These are phyloP conservation scores for Saturnispora sanitii DNA, from an alignment of 805 yeast genomes.

Conservation along the genomic window DNA sequence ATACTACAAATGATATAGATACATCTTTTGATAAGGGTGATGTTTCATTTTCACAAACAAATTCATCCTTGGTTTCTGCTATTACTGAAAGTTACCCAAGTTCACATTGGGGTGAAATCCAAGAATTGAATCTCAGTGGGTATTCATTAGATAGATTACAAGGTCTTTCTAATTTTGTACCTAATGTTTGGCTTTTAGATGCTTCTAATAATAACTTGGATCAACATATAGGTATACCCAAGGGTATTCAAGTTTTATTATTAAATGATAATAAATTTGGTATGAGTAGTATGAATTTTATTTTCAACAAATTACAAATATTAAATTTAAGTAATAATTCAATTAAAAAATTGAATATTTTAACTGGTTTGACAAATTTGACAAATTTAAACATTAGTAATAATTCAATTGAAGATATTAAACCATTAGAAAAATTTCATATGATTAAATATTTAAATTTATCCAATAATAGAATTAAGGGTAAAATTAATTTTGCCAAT, in stretches of 20 bases:
- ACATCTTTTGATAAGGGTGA: constrained; percentile 1
- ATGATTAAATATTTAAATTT: constrained; percentile 34
- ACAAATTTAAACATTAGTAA: constrained; percentile 30
- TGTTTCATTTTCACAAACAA: constrained; percentile 38
- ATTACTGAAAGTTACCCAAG: constrained; percentile 35
- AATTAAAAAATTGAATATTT: constrained; percentile 28
- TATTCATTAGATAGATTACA: constrained; percentile 32
- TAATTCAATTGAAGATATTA: constrained; percentile 29
- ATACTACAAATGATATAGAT: neutral
- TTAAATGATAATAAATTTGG: constrained; percentile 32
- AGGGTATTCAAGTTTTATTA: constrained; percentile 28
- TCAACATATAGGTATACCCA: constrained; percentile 39
- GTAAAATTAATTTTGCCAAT: constrained; percentile 29
- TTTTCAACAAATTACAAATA: constrained; percentile 33
- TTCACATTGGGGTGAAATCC: constrained; percentile 35
- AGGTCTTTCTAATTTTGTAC: constrained; percentile 36
- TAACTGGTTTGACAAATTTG: constrained; percentile 33
- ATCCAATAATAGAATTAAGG: constrained; percentile 32
- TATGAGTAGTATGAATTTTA: constrained; percentile 30
- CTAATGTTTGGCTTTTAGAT: constrained; percentile 31
- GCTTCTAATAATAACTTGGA: constrained; percentile 34
- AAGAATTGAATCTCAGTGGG: constrained; percentile 29
- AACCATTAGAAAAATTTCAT: constrained; percentile 30
- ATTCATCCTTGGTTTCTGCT: constrained; percentile 33
- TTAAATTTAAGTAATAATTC: constrained; percentile 33